Evolutionary conservation across 108 stramenopile genomes (phyloP).

Genomic region (Cyclostephanos invisitatus): DNA sequence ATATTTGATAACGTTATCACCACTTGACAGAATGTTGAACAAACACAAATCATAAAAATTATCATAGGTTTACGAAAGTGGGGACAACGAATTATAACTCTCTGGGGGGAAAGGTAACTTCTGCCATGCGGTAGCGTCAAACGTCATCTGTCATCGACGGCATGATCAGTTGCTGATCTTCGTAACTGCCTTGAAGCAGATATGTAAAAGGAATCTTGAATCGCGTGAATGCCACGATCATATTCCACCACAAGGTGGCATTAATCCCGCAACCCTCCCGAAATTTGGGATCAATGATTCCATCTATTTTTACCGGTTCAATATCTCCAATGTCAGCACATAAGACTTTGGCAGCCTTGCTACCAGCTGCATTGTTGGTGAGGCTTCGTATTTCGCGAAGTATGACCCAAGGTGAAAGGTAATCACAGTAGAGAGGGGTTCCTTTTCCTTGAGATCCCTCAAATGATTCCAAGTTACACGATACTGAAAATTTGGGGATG

Average conservation of each 20-base stretch:
- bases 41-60: no score
- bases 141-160: slow-evolving; percentile 24
- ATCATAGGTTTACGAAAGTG: no score
- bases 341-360: slow-evolving; percentile 35
- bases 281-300: slow-evolving; percentile 73
- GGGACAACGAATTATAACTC: no score
- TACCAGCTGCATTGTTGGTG: slow-evolving; percentile 26
- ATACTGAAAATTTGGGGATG: slow-evolving; percentile 79
- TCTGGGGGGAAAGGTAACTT: no score
- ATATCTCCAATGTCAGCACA: slow-evolving; percentile 11
- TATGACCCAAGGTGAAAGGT: slow-evolving; percentile 87
- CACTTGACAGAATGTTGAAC: no score
- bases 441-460: slow-evolving; percentile 76
- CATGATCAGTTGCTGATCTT: slow-evolving; percentile 57
- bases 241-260: slow-evolving; percentile 87
- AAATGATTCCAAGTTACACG: slow-evolving; percentile 60
- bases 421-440: slow-evolving; percentile 82
- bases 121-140: neutral
- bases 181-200: slow-evolving; percentile 82
- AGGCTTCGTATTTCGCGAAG: slow-evolving; percentile 71
- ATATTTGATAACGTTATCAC: no score
- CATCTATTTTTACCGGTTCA: slow-evolving; percentile 42
- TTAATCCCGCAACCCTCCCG: slow-evolving; percentile 64
- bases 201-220: slow-evolving; percentile 79
- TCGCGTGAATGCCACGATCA: slow-evolving; percentile 73